These are phyloP conservation scores for Trichocladium uniseriatum DNA, from an alignment of 495 filamentous ascomycete species.

Conservation along the genomic window DNA sequence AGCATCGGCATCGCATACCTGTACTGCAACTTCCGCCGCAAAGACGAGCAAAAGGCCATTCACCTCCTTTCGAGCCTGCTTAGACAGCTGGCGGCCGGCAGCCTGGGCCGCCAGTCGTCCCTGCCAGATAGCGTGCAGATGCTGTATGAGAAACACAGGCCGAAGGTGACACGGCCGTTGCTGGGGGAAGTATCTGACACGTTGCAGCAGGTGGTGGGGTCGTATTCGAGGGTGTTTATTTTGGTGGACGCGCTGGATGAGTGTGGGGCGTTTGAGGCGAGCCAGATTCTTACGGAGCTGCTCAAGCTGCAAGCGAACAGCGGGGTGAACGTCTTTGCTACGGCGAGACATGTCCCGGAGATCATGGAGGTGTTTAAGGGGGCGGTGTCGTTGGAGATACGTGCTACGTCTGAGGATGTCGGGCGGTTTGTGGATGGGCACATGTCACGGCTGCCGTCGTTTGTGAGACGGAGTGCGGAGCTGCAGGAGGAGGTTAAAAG, in stretches of 20 bases:
- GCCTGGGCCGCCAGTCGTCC: not conserved
- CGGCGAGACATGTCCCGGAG: slow-evolving; percentile 23
- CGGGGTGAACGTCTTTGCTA: slow-evolving; percentile 30
- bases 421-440: slow-evolving; percentile 23
- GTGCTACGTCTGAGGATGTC: slow-evolving; percentile 30
- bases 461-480: slow-evolving; percentile 9
- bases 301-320: slow-evolving; percentile 19
- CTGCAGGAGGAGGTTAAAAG: slow-evolving; percentile 26
- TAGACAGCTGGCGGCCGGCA: slow-evolving; percentile 25
- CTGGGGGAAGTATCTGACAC: slow-evolving; percentile 15
- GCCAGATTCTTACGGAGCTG: slow-evolving; percentile 3
- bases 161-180: slow-evolving; percentile 16
- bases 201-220: slow-evolving; percentile 16
- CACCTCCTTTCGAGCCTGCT: slow-evolving; percentile 26
- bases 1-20: slow-evolving; percentile 32
- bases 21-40: slow-evolving; percentile 34
- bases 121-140: slow-evolving; percentile 16
- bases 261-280: slow-evolving; percentile 13
- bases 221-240: slow-evolving; percentile 28
- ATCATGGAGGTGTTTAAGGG: slow-evolving; percentile 9
- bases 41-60: slow-evolving; percentile 20
- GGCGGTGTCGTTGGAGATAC: slow-evolving; percentile 21
- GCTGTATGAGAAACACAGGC: slow-evolving; percentile 21
- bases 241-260: slow-evolving; percentile 46
- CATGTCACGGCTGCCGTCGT: slow-evolving; percentile 16